phyloP scores from a whole-genome alignment of 805 yeast species.

The Komagataella mondaviorum region DNA sequence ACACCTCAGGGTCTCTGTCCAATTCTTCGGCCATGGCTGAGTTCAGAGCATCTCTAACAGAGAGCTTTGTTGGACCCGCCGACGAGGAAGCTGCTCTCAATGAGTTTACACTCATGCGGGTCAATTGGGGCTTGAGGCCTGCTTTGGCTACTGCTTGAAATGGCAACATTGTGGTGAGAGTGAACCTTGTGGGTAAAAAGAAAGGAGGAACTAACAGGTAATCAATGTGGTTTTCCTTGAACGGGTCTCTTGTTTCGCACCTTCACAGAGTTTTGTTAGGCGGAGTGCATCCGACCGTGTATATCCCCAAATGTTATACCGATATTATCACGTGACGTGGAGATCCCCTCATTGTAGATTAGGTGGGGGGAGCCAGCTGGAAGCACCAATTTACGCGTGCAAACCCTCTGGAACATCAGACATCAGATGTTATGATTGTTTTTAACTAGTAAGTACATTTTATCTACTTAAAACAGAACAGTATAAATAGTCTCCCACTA shows the following conservation, averaged over 20 bases:
- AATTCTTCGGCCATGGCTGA: constrained; percentile 93
- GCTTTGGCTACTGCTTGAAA: not conserved
- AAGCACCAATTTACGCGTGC: not conserved
- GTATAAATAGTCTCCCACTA: not conserved
- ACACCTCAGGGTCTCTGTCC: constrained; percentile 89
- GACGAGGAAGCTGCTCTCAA: constrained; percentile 31
- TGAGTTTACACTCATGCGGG: constrained; percentile 7
- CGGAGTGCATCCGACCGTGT: not conserved
- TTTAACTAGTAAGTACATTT: not conserved
- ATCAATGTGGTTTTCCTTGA: not conserved
- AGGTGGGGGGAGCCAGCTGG: not conserved
- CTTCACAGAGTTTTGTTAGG: not conserved
- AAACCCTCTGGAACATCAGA: not conserved
- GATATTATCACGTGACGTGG: not conserved
- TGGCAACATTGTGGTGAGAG: not conserved
- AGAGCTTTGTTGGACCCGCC: constrained; percentile 47
- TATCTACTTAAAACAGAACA: too few relatives aligned
- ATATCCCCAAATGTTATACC: not conserved
- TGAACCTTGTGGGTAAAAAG: not conserved
- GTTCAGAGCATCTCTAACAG: constrained; percentile 96
- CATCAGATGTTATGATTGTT: not conserved
- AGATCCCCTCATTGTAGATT: not conserved
- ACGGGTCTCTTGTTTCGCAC: not conserved
- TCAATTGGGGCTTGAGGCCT: not conserved
- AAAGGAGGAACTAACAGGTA: not conserved